These are phyloP conservation scores for Alternaria postmessia DNA, from an alignment of 2,329 filamentous ascomycete genomes.

Conservation along the genomic window DNA sequence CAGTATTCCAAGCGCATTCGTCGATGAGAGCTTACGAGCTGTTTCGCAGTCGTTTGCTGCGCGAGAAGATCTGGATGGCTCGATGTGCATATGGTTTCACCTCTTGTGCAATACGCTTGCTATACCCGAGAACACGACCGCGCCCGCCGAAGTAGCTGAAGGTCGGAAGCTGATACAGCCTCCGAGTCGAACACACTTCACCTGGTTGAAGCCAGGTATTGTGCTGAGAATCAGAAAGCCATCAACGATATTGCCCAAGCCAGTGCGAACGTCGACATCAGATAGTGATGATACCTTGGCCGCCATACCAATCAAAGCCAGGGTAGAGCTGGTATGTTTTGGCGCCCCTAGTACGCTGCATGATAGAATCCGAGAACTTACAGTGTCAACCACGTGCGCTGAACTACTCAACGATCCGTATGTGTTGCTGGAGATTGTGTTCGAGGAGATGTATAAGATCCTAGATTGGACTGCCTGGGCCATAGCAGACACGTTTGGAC, in stretches of 20 bases:
- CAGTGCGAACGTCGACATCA: conserved; percentile 21
- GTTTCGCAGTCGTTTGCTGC: conserved; percentile 42
- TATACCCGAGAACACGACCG: conserved; percentile 15
- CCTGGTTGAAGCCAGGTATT: conserved; percentile 38
- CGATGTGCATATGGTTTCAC: conserved; percentile 39
- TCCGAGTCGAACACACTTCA: conserved; percentile 34
- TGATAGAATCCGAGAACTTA: conserved; percentile 26
- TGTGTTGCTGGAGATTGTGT: conserved; percentile 39
- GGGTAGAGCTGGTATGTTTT: conserved; percentile 41
- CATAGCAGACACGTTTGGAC: conserved; percentile 40
- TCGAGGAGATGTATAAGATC: conserved; percentile 43
- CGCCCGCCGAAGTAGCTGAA: conserved; percentile 1
- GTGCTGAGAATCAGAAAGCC: conserved; percentile 30
- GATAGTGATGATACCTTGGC: conserved; percentile 22
- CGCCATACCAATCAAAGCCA: background rate
- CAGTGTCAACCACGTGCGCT: conserved; percentile 16
- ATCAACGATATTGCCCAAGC: background rate
- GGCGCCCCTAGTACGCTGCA: conserved; percentile 30
- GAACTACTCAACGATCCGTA: conserved; percentile 44
- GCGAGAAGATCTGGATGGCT: conserved; percentile 25
- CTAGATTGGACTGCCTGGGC: conserved; percentile 43
- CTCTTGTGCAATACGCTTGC: conserved; percentile 38
- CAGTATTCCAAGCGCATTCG: conserved; percentile 35
- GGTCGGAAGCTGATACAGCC: background rate
- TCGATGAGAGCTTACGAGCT: conserved; percentile 35